A percentile compares a stretch with the other conserved stretches of the same genome.
phyloP scores from a whole-genome alignment of 2,329 filamentous ascomycete genomes.

The Xylariaceae sp. region DNA sequence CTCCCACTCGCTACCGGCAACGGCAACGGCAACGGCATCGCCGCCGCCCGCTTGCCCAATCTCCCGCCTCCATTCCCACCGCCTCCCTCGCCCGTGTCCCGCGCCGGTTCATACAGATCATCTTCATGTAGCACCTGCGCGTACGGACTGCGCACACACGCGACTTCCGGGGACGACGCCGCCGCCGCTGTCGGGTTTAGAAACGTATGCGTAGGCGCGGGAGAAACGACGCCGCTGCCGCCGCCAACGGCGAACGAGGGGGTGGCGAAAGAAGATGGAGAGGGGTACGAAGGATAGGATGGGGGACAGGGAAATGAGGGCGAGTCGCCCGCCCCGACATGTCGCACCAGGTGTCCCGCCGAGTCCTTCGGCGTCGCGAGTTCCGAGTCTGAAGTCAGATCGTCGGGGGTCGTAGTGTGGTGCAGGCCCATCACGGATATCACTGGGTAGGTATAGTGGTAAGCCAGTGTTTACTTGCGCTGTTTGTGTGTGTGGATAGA shows the following conservation, averaged over 20 bases:
- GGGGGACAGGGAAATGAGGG: conserved; percentile 40
- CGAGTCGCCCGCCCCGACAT: conserved; percentile 40
- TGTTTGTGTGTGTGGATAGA: too few species aligned
- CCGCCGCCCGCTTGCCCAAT: conserved; percentile 3
- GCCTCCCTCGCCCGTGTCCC: neutral
- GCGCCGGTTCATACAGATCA: conserved; percentile 36
- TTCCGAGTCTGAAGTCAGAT: conserved; percentile 46
- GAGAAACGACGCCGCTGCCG: conserved; percentile 35
- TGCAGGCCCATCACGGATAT: conserved; percentile 45
- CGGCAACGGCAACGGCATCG: conserved; percentile 22
- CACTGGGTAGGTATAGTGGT: conserved; percentile 23
- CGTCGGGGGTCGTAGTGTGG: conserved; percentile 35
- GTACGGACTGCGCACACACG: conserved; percentile 44
- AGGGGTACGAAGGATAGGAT: too few species aligned
- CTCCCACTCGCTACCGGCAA: conserved; percentile 22
- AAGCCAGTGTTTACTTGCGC: too few species aligned
- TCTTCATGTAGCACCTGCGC: conserved; percentile 41
- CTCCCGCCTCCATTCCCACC: neutral
- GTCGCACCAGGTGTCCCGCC: conserved; percentile 32
- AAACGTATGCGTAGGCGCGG: conserved; percentile 30
- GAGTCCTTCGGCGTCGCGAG: conserved; percentile 46
- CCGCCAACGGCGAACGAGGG: neutral
- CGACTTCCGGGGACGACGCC: conserved; percentile 36
- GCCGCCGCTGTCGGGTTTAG: conserved; percentile 30
- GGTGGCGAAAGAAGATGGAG: too few species aligned